phyloP scores from a whole-genome alignment of 225 moss, liverwort and hornwort species.

The Lunularia cruciata region DNA sequence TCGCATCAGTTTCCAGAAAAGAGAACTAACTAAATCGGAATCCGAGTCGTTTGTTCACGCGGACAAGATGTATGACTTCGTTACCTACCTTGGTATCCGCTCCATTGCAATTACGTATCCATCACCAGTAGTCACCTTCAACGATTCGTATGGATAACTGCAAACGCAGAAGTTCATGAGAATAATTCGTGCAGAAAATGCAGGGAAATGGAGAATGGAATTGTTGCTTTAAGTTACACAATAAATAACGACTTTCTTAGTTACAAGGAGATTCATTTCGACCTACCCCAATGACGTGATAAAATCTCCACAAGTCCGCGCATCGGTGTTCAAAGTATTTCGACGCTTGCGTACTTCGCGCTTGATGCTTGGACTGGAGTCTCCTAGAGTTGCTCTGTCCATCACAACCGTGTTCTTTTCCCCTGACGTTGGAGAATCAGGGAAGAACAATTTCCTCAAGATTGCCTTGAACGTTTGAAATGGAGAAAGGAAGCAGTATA shows the following conservation, averaged over 20 bases:
- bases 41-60: no score
- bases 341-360: slow-evolving; percentile 42
- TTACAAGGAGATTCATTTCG: neutral
- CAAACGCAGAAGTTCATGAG: neutral
- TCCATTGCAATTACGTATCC: slow-evolving; percentile 70
- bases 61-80: no score
- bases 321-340: slow-evolving; percentile 73
- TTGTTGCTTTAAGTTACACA: no score
- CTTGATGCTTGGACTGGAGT: slow-evolving; percentile 54
- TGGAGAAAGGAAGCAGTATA: slow-evolving; percentile 67
- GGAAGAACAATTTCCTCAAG: slow-evolving; percentile 52
- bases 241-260: no score
- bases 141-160: slow-evolving; percentile 75
- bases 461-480: slow-evolving; percentile 60
- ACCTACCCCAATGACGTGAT: slow-evolving; percentile 79
- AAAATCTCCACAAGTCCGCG: slow-evolving; percentile 85
- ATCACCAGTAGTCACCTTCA: slow-evolving; percentile 64
- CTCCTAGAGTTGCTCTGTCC: slow-evolving; percentile 64
- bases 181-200: neutral
- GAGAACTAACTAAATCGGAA: no score
- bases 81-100: slow-evolving; percentile 65
- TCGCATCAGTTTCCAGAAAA: no score
- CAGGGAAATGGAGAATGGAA: no score
- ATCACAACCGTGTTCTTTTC: slow-evolving; percentile 34
- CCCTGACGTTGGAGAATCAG: neutral